Evolutionary conservation across 2,329 filamentous ascomycete species (phyloP), one percentile per base, ranked within the genome.

Genomic region (Aspergillus sp.): DNA sequence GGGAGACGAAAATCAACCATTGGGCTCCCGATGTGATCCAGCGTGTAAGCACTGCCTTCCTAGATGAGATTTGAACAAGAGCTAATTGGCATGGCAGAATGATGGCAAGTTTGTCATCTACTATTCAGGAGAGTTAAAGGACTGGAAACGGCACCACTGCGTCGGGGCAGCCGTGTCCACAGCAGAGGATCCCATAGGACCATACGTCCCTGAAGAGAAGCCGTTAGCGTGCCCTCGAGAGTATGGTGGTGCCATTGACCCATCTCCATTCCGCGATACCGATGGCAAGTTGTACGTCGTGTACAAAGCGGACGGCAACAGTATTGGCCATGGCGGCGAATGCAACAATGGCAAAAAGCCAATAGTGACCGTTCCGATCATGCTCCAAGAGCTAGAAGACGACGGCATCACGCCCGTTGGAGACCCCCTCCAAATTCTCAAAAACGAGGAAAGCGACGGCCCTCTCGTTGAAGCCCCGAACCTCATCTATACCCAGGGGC

Each of bases 291-390:
- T 78, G 6, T 87, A 85, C 62, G 73, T 87, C 17, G 69, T 80
- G 16, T 87, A 86, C 71, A 87, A 87, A 66, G 73, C 84, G 33
- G 84, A 88, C 62, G 83, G 82, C 20, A 86, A 86, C 66, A 74
- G 73, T 49, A 67, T 79, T 35, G 73, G 73, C 5, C 61, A 69
- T 52, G 74, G 74, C 26, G 76, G 76, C 3, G 61, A 64, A 36
- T 79, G 76, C 60, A 66, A 66, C 36, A 73, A 76, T 49, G 78
- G 75, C 60, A 64, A 64, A 7, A 54, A 55, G 6, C 69, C 69
- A 5, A 56, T 66, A 5, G 53, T 62, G 0, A 45, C 65, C 0
- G 69, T 68, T 1, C 70, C 69, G 2, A 60, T 73, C 19, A 60
- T 73, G 74, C 65, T 73, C 3, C 71, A 73, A 49, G 61, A 72